Base-by-base conservation (phyloP, 2,329 filamentous ascomycete species). In the Mariannaea sp. region DNA sequence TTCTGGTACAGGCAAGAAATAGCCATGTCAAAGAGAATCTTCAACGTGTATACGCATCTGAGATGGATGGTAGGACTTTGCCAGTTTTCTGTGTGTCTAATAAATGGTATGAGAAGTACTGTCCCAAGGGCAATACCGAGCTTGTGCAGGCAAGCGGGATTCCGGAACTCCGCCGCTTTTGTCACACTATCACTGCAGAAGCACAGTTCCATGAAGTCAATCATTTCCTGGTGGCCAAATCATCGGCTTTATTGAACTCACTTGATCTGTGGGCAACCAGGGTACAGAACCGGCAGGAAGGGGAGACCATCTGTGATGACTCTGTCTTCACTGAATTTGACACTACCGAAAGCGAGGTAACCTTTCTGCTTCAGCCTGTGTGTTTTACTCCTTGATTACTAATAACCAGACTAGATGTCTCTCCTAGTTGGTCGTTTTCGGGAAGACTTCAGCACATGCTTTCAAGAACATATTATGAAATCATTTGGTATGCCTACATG, bases 51-150 rank as follows among this genome's bases (percentile, higher is more conserved):
- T 72, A 72, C 49, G 46, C 61, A 0, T 56, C 62, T 1, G 60
- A 67, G 26, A 53, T 61, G 40, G 19, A 63, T 2, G 56, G 59
- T 5, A 53, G 56, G 7, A 36, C 8, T 3, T 51, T 72, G 2
- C 58, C 72, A 19, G 68, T 73, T 1, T 73, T 73, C 41, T 73
- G 70, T 35, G 65, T 73, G 1, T 72, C 69, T 5, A 73, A 72
- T 52, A 66, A 55, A 10, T 60, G 60, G 38, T 73, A 73, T 51
- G 63, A 71, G 33, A 68, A 71, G 43, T 67, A 68, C 46, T 61
- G 58, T 13, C 59, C 53, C 16, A 67, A 68, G 41, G 69, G 69
- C 10, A 65, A 68, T 39, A 33, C 30, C 3, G 60, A 64, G 2
- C 53, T 65, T 42, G 62, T 71, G 8, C 32, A 54, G 2, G 67